A percentile compares a stretch with the other conserved stretches of the same genome.
Evolutionary conservation across 352 stramenopile genomes (phyloP).

Genomic region (Phytophthora crassamura): DNA sequence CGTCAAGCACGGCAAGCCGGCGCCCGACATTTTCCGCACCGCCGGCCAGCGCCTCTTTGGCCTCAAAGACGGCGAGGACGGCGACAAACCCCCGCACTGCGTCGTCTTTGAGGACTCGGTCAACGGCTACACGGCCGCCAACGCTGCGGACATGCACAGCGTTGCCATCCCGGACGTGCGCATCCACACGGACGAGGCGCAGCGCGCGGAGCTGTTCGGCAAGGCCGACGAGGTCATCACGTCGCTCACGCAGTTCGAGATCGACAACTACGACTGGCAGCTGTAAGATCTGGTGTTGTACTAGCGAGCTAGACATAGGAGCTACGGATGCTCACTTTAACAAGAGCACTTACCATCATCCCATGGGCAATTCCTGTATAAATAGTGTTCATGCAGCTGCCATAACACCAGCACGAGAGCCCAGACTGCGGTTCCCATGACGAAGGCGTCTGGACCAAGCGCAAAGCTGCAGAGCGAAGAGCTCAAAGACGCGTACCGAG

Average conservation of each 20-base stretch:
- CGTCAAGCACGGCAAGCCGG: conserved; percentile 75
- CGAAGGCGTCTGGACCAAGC: background rate
- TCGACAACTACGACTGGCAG: conserved; percentile 62
- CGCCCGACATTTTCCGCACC: conserved; percentile 83
- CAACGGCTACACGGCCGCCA: conserved; percentile 67
- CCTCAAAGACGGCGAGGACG: conserved; percentile 38
- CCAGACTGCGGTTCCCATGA: conserved; percentile 11
- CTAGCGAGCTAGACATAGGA: conserved; percentile 1
- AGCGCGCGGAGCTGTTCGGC: conserved; percentile 56
- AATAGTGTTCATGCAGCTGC: conserved; percentile 25
- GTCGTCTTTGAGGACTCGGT: conserved; percentile 85
- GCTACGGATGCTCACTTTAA: conserved; percentile 24
- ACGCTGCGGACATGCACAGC: conserved; percentile 70
- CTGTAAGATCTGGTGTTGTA: conserved; percentile 17
- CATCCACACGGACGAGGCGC: conserved; percentile 57
- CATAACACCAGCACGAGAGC: background rate
- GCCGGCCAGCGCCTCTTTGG: conserved; percentile 64
- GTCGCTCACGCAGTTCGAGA: conserved; percentile 66
- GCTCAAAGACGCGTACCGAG: conserved; percentile 48
- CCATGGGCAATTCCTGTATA: conserved; percentile 6
- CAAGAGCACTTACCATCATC: conserved; percentile 18
- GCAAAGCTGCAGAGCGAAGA: conserved; percentile 32
- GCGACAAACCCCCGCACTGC: conserved; percentile 45
- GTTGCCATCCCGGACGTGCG: conserved; percentile 76
- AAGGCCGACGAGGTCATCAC: conserved; percentile 71